These are phyloP conservation scores for Emmonsia crescens DNA, from an alignment of 2,329 filamentous ascomycete genomes.

Conservation along the genomic window DNA sequence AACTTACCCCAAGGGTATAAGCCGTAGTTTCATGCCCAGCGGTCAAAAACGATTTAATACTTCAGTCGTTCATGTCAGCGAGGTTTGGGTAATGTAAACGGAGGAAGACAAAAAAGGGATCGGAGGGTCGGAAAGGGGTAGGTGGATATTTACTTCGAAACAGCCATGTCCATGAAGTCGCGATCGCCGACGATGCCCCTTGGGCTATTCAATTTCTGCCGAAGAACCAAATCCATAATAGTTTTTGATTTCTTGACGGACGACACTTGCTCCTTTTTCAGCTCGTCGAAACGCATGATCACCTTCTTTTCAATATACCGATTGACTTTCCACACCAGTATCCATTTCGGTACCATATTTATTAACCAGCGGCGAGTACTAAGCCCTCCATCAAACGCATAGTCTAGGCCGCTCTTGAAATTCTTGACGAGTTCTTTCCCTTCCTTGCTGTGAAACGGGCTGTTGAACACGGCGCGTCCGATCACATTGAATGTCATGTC, in stretches of 20 bases:
- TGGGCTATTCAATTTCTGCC: background rate
- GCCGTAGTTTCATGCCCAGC: constrained; percentile 24
- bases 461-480: constrained; percentile 18
- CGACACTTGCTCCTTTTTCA: background rate
- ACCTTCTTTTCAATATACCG: background rate
- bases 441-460: constrained; percentile 26
- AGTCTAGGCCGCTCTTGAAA: constrained; percentile 10
- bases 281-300: background rate
- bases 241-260: constrained; percentile 2
- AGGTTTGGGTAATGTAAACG: background rate
- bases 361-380: constrained; percentile 15
- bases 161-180: constrained; percentile 1
- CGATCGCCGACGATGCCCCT: background rate
- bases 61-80: background rate
- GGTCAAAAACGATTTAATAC: constrained; percentile 30
- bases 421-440: constrained; percentile 6
- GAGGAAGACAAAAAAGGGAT: background rate
- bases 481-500: constrained; percentile 18
- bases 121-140: background rate
- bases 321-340: constrained; percentile 11
- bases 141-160: constrained; percentile 1
- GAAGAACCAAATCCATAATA: constrained; percentile 4
- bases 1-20: constrained; percentile 14
- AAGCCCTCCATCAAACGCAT: constrained; percentile 13
- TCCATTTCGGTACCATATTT: constrained; percentile 8